Evolutionary conservation across 1,284 basidiomycete genomes (phyloP), one percentile per base, ranked within the genome.

Genomic region (Heterobasidion parviporum): DNA sequence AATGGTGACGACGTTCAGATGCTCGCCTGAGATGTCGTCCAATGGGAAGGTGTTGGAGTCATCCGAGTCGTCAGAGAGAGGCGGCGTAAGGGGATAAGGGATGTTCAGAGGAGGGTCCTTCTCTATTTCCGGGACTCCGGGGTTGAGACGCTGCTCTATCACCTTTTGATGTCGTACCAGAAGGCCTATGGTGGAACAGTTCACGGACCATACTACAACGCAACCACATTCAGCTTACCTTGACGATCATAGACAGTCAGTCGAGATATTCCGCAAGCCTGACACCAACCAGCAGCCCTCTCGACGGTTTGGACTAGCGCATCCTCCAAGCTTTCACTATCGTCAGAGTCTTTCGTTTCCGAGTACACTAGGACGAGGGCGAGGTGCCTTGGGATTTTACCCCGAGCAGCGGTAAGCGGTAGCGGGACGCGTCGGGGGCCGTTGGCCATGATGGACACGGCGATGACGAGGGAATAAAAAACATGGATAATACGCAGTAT

Each of bases 201-300:
- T 26, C 26, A 26, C 4, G 6, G 26, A 41, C 38, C 38, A 41
- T 12, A 41, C 12, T 4, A 4, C 38, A 5, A n/a, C 38, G 7
- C n/a, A n/a, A 26, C n/a, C 1, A n/a, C 5, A 6, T 41, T 10
- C n/a, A 10, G 68, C 80, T 55, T 65, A 89, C 89, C 88, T 59
- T 79, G 69, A 57, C 78, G 74, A 65, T 91, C 88, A 61, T 89
- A 90, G 4, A 87, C 74, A 15, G 82, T 87, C 52, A 90, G 70
- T 52, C 74, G 75, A 57, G 70, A 67, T 54, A 90, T 80, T 12
- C 85, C 85, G 44, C 73, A 68, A 20, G 60, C 65, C 56, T 73
- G 76, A 70, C 84, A 89, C 83, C 86, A 90, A 10, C 65, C 66
- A 8, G 78, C 76, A 14, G 74, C 75, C 49, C 72, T 72, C 54